A percentile compares a stretch with the other conserved stretches of the same genome.
Evolutionary conservation across 176 grass and related monocot species (phyloP).

Genomic region (Phoenix roebelenii): DNA sequence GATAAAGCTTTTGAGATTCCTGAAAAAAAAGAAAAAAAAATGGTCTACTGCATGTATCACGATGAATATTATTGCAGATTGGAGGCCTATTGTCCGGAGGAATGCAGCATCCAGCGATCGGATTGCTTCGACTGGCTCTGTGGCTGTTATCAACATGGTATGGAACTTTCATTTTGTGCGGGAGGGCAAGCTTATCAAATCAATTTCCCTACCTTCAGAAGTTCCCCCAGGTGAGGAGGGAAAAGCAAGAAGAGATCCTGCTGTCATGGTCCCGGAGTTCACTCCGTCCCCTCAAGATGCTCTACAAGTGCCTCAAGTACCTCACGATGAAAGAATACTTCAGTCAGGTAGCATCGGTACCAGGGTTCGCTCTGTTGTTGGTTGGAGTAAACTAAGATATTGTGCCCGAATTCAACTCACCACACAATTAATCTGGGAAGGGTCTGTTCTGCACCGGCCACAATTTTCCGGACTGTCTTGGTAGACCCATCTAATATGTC

Average conservation of each 20-base stretch:
- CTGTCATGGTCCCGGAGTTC: constrained; percentile 7
- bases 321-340: neutral
- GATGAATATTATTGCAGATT: neutral
- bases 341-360: constrained; percentile 6
- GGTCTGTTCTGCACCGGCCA: too few species aligned
- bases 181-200: constrained; percentile 6
- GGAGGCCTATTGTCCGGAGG: constrained; percentile 1
- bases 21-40: too few species aligned
- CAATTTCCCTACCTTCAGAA: constrained; percentile 15
- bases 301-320: constrained; percentile 11
- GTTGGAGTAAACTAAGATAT: too few species aligned
- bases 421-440: too few species aligned
- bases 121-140: neutral
- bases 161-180: constrained; percentile 17
- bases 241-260: constrained; percentile 12
- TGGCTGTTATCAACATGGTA: constrained; percentile 24
- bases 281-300: neutral
- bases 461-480: too few species aligned
- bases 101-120: neutral
- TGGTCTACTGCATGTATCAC: too few species aligned
- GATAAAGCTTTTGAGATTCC: too few species aligned
- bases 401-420: too few species aligned
- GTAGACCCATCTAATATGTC: too few species aligned
- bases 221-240: neutral
- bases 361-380: too few species aligned